These are phyloP conservation scores for Jasminum sambac DNA, from an alignment of 257 asterid genomes.

Conservation along the genomic window DNA sequence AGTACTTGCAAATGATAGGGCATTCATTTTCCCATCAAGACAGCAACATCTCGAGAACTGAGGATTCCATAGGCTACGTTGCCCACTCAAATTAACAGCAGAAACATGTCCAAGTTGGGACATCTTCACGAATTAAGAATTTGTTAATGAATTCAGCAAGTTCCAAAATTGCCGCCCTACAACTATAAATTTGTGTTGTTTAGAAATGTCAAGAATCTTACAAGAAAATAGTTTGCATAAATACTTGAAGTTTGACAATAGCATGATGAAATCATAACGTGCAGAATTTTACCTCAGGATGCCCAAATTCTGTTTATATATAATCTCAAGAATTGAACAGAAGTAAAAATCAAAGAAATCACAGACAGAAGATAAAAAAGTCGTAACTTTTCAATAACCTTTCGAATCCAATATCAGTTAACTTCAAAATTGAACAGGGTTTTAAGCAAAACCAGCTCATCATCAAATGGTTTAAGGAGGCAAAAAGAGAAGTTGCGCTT, in stretches of 20 bases:
- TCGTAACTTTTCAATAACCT: not conserved
- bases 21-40: slow-evolving; percentile 34
- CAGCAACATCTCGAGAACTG: slow-evolving; percentile 35
- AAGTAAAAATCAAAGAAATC: not conserved
- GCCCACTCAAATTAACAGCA: slow-evolving; percentile 64
- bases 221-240: not conserved
- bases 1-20: slow-evolving; percentile 55
- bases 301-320: not conserved
- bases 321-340: not conserved
- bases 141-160: slow-evolving; percentile 21
- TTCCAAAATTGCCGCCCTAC: slow-evolving; percentile 28
- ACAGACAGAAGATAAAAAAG: not conserved
- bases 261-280: not conserved
- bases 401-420: not conserved
- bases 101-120: slow-evolving; percentile 74
- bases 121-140: slow-evolving; percentile 41
- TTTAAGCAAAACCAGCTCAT: slow-evolving; percentile 9
- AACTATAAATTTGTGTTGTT: slow-evolving; percentile 17
- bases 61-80: slow-evolving; percentile 41
- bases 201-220: slow-evolving; percentile 4
- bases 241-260: not conserved
- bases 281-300: not conserved
- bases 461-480: not conserved
- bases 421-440: not conserved
- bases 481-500: not conserved